Conservation (phyloP, 2,329 filamentous ascomycete species). For the Capronia americana region DNA sequence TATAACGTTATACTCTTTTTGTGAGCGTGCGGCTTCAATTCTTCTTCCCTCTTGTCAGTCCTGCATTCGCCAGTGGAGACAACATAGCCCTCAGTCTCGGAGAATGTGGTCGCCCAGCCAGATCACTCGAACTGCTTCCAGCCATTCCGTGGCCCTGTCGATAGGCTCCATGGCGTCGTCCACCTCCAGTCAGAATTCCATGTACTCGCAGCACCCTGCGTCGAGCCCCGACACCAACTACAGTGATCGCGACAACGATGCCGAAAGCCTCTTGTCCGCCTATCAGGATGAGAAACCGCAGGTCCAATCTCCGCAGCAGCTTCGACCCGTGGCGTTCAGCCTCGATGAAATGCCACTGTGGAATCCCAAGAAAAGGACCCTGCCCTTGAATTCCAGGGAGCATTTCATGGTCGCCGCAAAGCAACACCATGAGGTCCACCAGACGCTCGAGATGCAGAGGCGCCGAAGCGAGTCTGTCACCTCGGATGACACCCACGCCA, state of each 20-base stretch:
- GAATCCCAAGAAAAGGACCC: slow-evolving; percentile 10
- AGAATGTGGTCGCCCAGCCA: slow-evolving; percentile 20
- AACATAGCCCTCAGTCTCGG: neutral
- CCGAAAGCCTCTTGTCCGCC: slow-evolving; percentile 3
- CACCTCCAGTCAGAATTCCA: slow-evolving; percentile 5
- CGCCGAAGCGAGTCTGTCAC: slow-evolving; percentile 10
- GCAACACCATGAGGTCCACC: slow-evolving; percentile 14
- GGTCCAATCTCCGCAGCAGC: slow-evolving; percentile 7
- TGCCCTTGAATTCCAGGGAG: slow-evolving; percentile 16
- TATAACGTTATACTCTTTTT: neutral
- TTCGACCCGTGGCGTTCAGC: neutral
- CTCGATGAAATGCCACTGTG: slow-evolving; percentile 17
- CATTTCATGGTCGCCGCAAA: slow-evolving; percentile 18
- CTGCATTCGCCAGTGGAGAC: neutral
- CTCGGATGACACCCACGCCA: slow-evolving; percentile 14
- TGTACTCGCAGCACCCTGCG: neutral
- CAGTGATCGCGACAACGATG: slow-evolving; percentile 13
- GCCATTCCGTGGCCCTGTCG: slow-evolving; percentile 12
- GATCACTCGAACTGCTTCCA: slow-evolving; percentile 14
- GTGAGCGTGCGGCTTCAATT: neutral
- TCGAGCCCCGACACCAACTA: slow-evolving; percentile 13
- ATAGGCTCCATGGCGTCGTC: slow-evolving; percentile 13
- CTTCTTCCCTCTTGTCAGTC: neutral
- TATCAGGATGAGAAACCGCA: slow-evolving; percentile 12
- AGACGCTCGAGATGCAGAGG: slow-evolving; percentile 16